phyloP scores from a whole-genome alignment of 441 rosid species.

The Erysimum cheiri region DNA sequence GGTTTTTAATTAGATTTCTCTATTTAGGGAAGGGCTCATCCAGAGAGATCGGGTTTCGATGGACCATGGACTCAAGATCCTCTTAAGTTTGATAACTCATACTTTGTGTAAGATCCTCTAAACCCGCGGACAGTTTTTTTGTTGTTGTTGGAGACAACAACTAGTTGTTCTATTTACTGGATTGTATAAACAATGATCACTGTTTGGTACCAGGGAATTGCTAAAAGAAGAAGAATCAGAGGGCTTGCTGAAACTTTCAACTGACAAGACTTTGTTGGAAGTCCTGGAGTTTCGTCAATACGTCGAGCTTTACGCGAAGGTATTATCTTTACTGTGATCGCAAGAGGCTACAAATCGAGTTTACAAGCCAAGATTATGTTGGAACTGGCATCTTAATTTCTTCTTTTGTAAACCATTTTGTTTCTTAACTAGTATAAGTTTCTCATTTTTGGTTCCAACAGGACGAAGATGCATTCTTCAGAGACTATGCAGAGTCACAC shows the following conservation, averaged over 20 bases:
- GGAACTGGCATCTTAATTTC: neutral
- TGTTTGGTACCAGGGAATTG: conserved; percentile 59
- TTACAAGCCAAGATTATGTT: neutral
- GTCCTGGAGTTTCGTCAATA: conserved; percentile 60
- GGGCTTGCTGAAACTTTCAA: conserved; percentile 78
- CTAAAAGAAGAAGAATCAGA: conserved; percentile 62
- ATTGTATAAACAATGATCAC: neutral
- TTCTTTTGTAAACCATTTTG: neutral
- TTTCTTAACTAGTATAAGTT: neutral
- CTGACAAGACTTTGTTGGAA: conserved; percentile 71
- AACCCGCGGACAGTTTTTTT: neutral
- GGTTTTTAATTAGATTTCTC: neutral
- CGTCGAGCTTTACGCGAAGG: conserved; percentile 84
- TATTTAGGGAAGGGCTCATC: conserved; percentile 83
- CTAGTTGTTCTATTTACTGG: neutral
- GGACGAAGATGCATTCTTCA: conserved; percentile 88
- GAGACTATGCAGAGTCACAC: conserved; percentile 75
- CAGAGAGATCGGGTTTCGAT: conserved; percentile 86
- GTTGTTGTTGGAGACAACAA: neutral
- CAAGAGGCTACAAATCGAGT: neutral
- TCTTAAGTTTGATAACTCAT: conserved; percentile 84
- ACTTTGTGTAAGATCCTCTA: conserved; percentile 67
- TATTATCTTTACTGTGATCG: conserved; percentile 27
- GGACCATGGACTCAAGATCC: conserved; percentile 95
- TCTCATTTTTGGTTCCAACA: conserved; percentile 30